Evolutionary conservation across 176 grass and related monocot genomes (phyloP), one percentile per base, ranked within the genome.

Genomic region (Oryza meyeriana): DNA sequence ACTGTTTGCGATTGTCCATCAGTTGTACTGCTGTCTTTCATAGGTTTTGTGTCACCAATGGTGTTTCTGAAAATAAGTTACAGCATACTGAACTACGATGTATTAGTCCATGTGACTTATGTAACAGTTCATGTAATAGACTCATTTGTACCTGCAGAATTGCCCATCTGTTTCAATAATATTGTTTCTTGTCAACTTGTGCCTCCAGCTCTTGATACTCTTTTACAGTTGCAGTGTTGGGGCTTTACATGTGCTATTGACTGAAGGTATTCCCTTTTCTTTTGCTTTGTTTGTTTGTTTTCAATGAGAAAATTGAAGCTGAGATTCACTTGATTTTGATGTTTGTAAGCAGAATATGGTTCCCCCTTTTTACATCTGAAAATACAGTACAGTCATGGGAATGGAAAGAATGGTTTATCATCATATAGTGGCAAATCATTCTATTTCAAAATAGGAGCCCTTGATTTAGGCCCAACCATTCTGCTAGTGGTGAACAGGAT

Each of bases 61-160:
- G 44, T 84, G 70, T 8, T 70, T 35, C n/a, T n/a, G 10, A 39
- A 66, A 86, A 77, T 82, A 82, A 55, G 73, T 39, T 25, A 8
- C 22, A 27, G 36, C 3, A 42, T 61, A 61, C 20, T 38, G n/a
- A 45, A 12, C 59, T 59, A 38, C 73, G 57, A 25, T 66, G 88
- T 81, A 66, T 77, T 34, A 22, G 30, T 61, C 34, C 20, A n/a
- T 55, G 50, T 55, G 20, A 52, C 48, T 20, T 52, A 61, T 48
- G 17, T 65, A 25, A 38, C 40, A 72, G 16, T 40, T 34, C 8
- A 39, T 80, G 77, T 70, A 34, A 8, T 69, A 44, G 1, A 44
- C 17, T 61, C 31, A 24, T 27, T 10, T 76, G 38, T 40, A 75
- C 76, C 82, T 63, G 76, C 5, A 10, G 67, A 18, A 26, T 12